phyloP scores from a whole-genome alignment of 2,329 filamentous ascomycete genomes.

The Alternaria consortialis region DNA sequence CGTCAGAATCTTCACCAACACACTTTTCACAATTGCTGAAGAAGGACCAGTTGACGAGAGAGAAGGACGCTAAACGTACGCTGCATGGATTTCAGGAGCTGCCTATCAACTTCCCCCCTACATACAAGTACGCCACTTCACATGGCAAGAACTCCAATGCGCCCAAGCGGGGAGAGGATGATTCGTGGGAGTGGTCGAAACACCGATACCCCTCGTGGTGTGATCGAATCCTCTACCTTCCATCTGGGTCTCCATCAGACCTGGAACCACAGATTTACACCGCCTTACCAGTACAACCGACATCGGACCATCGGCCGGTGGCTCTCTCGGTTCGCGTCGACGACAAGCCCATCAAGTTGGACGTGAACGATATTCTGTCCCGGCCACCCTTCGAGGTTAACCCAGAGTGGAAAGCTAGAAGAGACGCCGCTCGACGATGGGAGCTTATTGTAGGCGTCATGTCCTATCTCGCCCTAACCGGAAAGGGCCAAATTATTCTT shows the following conservation, averaged over 20 bases:
- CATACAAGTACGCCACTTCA: slow-evolving; percentile 80
- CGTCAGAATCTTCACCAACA: slow-evolving; percentile 57
- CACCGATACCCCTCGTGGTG: slow-evolving; percentile 92
- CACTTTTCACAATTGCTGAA: slow-evolving; percentile 74
- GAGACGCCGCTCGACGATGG: slow-evolving; percentile 63
- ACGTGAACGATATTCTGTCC: slow-evolving; percentile 50
- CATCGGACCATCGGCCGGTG: slow-evolving; percentile 88
- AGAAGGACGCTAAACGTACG: slow-evolving; percentile 73
- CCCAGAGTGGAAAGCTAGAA: slow-evolving; percentile 63
- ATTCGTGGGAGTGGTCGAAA: slow-evolving; percentile 74
- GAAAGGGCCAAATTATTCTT: slow-evolving; percentile 56
- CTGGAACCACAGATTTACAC: slow-evolving; percentile 72
- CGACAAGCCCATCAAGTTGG: slow-evolving; percentile 54
- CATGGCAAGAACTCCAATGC: slow-evolving; percentile 12
- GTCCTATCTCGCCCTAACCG: slow-evolving; percentile 63
- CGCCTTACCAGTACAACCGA: slow-evolving; percentile 78
- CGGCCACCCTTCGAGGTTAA: slow-evolving; percentile 67
- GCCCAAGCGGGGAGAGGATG: slow-evolving; percentile 40
- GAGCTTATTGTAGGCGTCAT: slow-evolving; percentile 68
- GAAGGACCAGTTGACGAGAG: slow-evolving; percentile 80
- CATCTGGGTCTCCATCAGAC: slow-evolving; percentile 52
- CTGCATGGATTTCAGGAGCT: slow-evolving; percentile 82
- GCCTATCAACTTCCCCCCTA: slow-evolving; percentile 81
- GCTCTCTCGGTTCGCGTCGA: slow-evolving; percentile 75
- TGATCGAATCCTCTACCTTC: slow-evolving; percentile 83